phyloP scores from a whole-genome alignment of 768 basidiomycete species.

The Kondoa subrosea region DNA sequence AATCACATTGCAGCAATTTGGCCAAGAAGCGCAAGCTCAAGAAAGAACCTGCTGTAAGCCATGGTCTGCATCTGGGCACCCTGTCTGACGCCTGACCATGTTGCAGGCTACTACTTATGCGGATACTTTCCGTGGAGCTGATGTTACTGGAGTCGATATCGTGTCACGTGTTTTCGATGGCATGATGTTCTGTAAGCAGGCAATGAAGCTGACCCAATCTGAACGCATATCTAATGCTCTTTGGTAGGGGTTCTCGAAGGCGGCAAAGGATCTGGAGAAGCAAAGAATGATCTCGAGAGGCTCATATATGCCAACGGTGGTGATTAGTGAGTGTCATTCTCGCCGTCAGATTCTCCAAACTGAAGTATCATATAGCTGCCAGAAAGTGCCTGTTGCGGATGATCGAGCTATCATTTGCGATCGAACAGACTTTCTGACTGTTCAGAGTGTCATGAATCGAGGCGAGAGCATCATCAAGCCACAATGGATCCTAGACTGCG shows the following conservation, averaged over 20 bases:
- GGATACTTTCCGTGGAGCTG: conserved; percentile 46
- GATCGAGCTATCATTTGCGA: conserved; percentile 3
- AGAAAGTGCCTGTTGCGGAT: background rate
- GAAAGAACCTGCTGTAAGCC: background rate
- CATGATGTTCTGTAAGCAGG: conserved; percentile 56
- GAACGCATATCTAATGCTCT: background rate
- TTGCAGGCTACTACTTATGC: conserved; percentile 38
- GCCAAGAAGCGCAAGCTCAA: background rate
- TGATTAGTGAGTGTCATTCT: conserved; percentile 24
- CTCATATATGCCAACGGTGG: conserved; percentile 36
- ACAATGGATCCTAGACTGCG: conserved; percentile 62
- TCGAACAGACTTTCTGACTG: conserved; percentile 5
- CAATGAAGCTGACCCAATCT: background rate
- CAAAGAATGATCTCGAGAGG: conserved; percentile 52
- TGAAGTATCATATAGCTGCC: background rate
- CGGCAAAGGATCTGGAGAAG: conserved; percentile 48
- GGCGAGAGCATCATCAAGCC: conserved; percentile 57
- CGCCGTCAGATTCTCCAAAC: background rate
- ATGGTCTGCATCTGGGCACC: background rate
- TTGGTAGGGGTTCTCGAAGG: conserved; percentile 11
- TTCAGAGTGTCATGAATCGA: conserved; percentile 45
- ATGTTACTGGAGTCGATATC: conserved; percentile 44
- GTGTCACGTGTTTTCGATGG: conserved; percentile 54
- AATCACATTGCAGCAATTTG: background rate
- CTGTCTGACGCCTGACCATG: background rate